phyloP scores from a whole-genome alignment of 257 asterid species.

The Solanum bulbocastanum region DNA sequence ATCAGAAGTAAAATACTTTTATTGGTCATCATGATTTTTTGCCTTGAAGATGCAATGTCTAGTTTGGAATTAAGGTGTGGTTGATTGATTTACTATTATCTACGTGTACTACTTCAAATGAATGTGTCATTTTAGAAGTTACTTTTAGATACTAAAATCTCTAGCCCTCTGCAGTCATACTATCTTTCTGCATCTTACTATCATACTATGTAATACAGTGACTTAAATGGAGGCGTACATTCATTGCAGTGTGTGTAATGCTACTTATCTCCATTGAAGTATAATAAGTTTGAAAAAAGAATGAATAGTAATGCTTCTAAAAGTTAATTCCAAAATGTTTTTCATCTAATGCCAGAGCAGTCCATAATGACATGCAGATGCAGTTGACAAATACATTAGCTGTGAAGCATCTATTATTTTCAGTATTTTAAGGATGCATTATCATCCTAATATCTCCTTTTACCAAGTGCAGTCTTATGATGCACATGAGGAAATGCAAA shows the following conservation, averaged over 20 bases:
- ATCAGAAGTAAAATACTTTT: neutral
- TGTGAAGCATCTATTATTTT: neutral
- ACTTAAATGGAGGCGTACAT: neutral
- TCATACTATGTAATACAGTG: neutral
- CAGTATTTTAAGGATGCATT: neutral
- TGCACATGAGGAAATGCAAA: constrained; percentile 40
- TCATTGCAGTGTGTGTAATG: neutral
- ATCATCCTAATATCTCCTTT: neutral
- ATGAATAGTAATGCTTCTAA: neutral
- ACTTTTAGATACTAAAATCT: neutral
- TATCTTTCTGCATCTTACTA: neutral
- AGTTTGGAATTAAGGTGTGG: neutral
- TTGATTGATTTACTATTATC: neutral
- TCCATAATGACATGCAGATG: neutral
- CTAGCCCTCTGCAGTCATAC: neutral
- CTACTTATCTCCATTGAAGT: neutral
- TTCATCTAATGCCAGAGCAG: neutral
- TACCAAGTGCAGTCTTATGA: constrained; percentile 27
- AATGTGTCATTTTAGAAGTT: neutral
- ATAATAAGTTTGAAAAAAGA: neutral
- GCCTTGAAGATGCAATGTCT: neutral
- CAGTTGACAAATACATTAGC: neutral
- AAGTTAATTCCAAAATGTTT: neutral
- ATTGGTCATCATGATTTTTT: neutral
- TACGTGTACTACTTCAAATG: neutral